Conservation (phyloP, 805 yeast species). For the Metschnikowia kofuensis region DNA sequence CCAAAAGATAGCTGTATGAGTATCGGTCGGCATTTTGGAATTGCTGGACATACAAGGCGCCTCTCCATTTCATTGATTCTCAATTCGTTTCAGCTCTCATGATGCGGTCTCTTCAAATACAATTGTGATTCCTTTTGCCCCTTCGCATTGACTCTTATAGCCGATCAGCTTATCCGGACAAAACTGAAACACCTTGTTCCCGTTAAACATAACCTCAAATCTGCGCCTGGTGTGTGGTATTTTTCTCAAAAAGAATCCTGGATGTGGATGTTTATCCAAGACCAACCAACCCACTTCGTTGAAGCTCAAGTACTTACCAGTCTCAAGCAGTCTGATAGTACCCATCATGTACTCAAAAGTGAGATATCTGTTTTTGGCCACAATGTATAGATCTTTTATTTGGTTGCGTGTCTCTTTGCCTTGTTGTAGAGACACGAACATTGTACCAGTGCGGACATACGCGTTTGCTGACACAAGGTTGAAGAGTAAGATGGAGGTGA, state of each 20-base stretch:
- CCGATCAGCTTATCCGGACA: not conserved
- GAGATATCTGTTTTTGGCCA: not conserved
- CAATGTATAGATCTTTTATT: not conserved
- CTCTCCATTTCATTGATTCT: too few relatives aligned
- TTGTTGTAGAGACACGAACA: not conserved
- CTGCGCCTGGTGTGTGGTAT: not conserved
- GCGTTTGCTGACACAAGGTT: not conserved
- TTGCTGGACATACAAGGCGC: too few relatives aligned
- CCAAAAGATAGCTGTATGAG: too few relatives aligned
- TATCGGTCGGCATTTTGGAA: too few relatives aligned
- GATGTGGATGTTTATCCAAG: not conserved
- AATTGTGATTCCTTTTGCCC: not conserved
- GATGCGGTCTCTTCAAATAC: not conserved
- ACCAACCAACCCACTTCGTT: slow-evolving; percentile 1
- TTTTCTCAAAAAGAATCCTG: not conserved
- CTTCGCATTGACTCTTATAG: not conserved
- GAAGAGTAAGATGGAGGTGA: not conserved
- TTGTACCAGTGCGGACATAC: not conserved
- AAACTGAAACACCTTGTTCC: not conserved
- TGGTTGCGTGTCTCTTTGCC: not conserved
- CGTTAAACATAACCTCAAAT: not conserved
- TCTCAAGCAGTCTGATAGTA: not conserved
- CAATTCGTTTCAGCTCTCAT: not conserved
- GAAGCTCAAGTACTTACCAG: not conserved
- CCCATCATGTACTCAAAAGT: not conserved